phyloP scores from a whole-genome alignment of 208 protist species.

The Acanthamoeba healyi region DNA sequence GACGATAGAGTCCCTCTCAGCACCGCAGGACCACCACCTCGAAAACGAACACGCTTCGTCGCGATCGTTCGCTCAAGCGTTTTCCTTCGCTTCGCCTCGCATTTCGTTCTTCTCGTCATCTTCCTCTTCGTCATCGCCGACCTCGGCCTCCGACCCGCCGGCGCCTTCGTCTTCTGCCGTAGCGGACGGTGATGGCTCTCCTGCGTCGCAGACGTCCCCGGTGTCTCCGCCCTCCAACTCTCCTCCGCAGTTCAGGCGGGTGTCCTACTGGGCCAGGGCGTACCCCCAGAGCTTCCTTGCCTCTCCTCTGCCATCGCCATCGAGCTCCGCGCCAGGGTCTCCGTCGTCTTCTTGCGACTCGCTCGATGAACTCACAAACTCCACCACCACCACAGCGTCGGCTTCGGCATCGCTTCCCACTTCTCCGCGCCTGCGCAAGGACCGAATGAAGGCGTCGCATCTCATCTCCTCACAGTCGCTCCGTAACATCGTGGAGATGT shows the following conservation, averaged over 20 bases:
- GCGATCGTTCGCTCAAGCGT: background rate
- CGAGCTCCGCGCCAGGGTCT: background rate
- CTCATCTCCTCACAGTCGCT: background rate
- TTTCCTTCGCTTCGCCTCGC: background rate
- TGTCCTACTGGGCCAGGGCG: background rate
- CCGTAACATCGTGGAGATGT: background rate
- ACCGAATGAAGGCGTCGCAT: background rate
- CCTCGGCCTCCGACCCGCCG: background rate
- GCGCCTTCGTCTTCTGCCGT: background rate
- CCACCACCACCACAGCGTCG: background rate
- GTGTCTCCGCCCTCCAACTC: background rate
- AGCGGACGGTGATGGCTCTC: too few relatives aligned
- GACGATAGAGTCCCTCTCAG: background rate
- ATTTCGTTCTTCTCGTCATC: background rate
- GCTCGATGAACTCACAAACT: background rate
- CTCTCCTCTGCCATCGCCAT: background rate
- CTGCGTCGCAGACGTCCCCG: too few relatives aligned
- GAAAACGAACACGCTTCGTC: background rate
- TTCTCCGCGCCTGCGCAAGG: background rate
- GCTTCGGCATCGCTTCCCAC: background rate
- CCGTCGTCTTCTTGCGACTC: background rate
- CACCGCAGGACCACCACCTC: background rate
- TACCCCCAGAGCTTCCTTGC: slow-evolving; percentile 5
- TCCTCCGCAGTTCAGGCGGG: background rate
- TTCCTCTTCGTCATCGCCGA: background rate